These are phyloP conservation scores for Zasmidium cellare DNA, from an alignment of 2,329 filamentous ascomycete genomes.

Conservation along the genomic window DNA sequence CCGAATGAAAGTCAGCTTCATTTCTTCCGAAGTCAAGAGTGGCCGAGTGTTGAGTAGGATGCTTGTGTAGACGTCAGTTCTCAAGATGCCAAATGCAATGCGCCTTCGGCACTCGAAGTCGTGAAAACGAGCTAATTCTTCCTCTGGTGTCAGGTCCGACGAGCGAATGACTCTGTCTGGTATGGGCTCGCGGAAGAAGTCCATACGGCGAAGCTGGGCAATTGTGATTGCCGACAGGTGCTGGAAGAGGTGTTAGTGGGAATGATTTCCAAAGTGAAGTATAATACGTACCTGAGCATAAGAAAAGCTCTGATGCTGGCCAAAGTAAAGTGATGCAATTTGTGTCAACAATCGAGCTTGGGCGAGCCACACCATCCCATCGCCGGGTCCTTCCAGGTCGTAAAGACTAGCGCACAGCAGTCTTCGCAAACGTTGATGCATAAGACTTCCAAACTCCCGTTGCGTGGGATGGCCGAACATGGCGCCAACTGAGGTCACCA, in stretches of 20 bases:
- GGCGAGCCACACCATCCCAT: slow-evolving; percentile 15
- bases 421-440: slow-evolving; percentile 16
- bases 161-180: slow-evolving; percentile 5
- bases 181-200: slow-evolving; percentile 16
- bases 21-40: slow-evolving; percentile 16
- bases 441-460: slow-evolving; percentile 14
- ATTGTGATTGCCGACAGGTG: slow-evolving; percentile 19
- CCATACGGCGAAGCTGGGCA: slow-evolving; percentile 19
- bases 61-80: slow-evolving; percentile 19
- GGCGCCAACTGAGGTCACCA: slow-evolving; percentile 16
- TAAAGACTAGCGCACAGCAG: slow-evolving; percentile 18
- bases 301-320: slow-evolving; percentile 19
- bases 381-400: slow-evolving; percentile 16
- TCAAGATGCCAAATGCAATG: slow-evolving; percentile 17
- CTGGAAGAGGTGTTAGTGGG: background rate
- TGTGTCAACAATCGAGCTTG: slow-evolving; percentile 18
- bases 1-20: slow-evolving; percentile 17
- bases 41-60: slow-evolving; percentile 16
- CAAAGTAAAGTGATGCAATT: slow-evolving; percentile 19
- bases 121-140: slow-evolving; percentile 7
- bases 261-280: too few relatives aligned
- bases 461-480: slow-evolving; percentile 15
- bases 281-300: slow-evolving; percentile 12
- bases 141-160: slow-evolving; percentile 1
- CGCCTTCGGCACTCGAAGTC: slow-evolving; percentile 9